Percentiles rank a stretch among this genome's conserved stretches.
phyloP scores from a whole-genome alignment of 139 green algal genomes.

The Auxenochlorella pyrenoidosa region DNA sequence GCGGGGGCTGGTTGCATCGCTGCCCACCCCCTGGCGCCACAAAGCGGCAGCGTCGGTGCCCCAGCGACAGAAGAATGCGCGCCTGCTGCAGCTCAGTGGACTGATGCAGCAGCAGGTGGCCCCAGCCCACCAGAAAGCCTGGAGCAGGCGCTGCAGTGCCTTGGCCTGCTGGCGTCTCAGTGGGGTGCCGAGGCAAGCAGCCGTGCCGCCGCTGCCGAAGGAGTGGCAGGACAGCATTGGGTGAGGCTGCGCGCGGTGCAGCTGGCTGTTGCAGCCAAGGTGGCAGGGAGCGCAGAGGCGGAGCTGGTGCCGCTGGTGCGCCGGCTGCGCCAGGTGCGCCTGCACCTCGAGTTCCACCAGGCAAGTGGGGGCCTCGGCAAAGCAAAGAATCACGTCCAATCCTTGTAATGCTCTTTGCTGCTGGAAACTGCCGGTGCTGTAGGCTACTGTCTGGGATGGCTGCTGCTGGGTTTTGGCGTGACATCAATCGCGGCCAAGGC shows the following conservation, averaged over 20 bases:
- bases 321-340: constrained; percentile 19
- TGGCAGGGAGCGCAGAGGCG: background rate
- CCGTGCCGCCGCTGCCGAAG: background rate
- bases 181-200: background rate
- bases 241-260: constrained; percentile 6
- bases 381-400: no score
- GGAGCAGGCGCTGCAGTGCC: constrained; percentile 8
- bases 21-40: background rate
- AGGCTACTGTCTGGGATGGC: no score
- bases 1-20: background rate
- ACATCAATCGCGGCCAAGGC: background rate
- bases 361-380: background rate
- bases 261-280: constrained; percentile 28
- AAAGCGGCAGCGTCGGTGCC: background rate
- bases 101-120: background rate
- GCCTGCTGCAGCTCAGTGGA: background rate
- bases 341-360: constrained; percentile 38
- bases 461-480: no score
- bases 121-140: background rate
- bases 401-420: no score
- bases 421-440: no score
- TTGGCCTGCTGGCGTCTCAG: constrained; percentile 8
- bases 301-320: constrained; percentile 31
- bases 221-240: constrained; percentile 11
- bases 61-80: background rate